These are phyloP conservation scores for Gillenia trifoliata DNA, from an alignment of 306 rosid species.

Conservation along the genomic window DNA sequence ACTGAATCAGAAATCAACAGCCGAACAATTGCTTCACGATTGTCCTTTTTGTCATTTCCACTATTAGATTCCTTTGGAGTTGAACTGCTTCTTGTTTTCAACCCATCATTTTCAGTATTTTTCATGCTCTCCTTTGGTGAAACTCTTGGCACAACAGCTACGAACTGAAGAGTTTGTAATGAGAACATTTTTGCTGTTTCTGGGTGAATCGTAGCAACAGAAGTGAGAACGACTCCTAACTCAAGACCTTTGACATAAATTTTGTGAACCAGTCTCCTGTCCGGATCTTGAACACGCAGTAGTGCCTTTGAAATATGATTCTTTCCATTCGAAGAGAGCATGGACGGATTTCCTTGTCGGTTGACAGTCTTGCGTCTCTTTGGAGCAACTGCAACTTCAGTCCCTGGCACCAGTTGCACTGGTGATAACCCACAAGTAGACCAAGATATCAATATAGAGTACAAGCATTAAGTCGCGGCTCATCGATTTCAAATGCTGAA, in stretches of 20 bases:
- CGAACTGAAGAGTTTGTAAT: conserved; percentile 56
- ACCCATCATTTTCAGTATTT: conserved; percentile 33
- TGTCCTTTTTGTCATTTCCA: conserved; percentile 45
- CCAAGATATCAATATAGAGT: neutral
- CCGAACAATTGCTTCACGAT: conserved; percentile 52
- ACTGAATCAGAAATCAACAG: conserved; percentile 69
- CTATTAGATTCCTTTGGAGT: conserved; percentile 34
- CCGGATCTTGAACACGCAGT: conserved; percentile 71
- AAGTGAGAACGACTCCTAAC: conserved; percentile 65
- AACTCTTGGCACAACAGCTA: conserved; percentile 60
- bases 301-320: conserved; percentile 44
- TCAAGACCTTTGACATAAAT: conserved; percentile 41
- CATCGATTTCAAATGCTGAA: neutral
- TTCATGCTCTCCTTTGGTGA: conserved; percentile 36
- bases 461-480: neutral
- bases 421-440: conserved; percentile 17
- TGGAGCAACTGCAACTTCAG: conserved; percentile 90
- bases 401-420: conserved; percentile 88
- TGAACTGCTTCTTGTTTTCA: conserved; percentile 51
- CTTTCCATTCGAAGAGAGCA: conserved; percentile 30
- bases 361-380: conserved; percentile 53
- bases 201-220: conserved; percentile 80
- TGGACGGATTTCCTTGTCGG: conserved; percentile 33
- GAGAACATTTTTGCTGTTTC: conserved; percentile 71
- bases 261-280: conserved; percentile 44